These are phyloP conservation scores for Ophiostoma ips DNA, from an alignment of 2,329 filamentous ascomycete genomes.

Conservation along the genomic window DNA sequence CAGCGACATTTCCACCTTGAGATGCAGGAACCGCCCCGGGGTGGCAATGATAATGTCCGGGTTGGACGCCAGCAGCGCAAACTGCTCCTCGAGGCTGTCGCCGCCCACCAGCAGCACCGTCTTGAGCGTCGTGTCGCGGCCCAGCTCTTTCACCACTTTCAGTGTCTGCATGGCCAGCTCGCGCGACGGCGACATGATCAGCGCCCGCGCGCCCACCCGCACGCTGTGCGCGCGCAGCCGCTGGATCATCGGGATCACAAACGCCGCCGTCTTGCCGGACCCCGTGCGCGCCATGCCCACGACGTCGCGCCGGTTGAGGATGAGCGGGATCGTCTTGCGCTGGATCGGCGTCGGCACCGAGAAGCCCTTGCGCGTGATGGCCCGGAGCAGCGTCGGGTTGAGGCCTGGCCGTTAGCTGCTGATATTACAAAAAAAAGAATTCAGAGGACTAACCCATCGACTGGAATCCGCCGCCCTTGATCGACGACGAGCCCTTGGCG, in stretches of 20 bases:
- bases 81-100: slow-evolving; percentile 92
- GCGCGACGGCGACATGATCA: slow-evolving; percentile 84
- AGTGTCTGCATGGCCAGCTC: slow-evolving; percentile 90
- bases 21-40: slow-evolving; percentile 85
- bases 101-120: slow-evolving; percentile 86
- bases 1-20: slow-evolving; percentile 92
- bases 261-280: slow-evolving; percentile 95
- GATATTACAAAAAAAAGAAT: slow-evolving; percentile 10
- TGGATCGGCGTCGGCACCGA: slow-evolving; percentile 95
- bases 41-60: slow-evolving; percentile 97
- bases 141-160: slow-evolving; percentile 91
- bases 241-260: slow-evolving; percentile 97
- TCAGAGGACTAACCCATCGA: too few relatives aligned
- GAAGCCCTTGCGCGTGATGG: slow-evolving; percentile 88
- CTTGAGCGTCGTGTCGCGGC: slow-evolving; percentile 79
- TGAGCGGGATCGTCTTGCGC: slow-evolving; percentile 84
- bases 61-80: slow-evolving; percentile 81
- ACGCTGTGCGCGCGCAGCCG: slow-evolving; percentile 77
- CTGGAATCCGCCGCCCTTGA: slow-evolving; percentile 95
- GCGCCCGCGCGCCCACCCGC: slow-evolving; percentile 69
- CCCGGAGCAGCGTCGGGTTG: slow-evolving; percentile 70
- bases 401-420: slow-evolving; percentile 32
- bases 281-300: slow-evolving; percentile 98
- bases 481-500: slow-evolving; percentile 69
- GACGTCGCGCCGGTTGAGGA: slow-evolving; percentile 85